These are phyloP conservation scores for Didymella exigua DNA, from an alignment of 2,329 filamentous ascomycete genomes.

Conservation along the genomic window DNA sequence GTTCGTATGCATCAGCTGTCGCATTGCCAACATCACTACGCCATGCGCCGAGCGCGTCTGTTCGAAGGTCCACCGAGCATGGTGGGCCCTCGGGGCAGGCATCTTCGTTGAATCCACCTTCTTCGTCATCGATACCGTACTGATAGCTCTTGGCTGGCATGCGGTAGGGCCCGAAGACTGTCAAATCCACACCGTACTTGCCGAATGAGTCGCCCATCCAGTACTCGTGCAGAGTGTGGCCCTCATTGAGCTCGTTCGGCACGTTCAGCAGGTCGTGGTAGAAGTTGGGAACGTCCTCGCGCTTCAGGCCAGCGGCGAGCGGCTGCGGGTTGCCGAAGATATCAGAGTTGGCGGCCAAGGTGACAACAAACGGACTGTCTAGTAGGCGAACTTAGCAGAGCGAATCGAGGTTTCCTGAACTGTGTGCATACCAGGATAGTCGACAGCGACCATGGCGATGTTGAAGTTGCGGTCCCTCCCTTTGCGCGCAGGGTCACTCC, in stretches of 20 bases:
- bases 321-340: constrained; percentile 60
- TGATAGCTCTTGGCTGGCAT: constrained; percentile 57
- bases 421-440: constrained; percentile 48
- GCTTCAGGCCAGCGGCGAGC: constrained; percentile 48
- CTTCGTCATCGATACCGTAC: constrained; percentile 56
- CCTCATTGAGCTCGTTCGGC: constrained; percentile 57
- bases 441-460: constrained; percentile 60
- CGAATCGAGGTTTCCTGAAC: no score
- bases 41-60: constrained; percentile 58
- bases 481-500: constrained; percentile 53
- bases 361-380: constrained; percentile 58
- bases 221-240: constrained; percentile 62
- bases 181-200: constrained; percentile 60
- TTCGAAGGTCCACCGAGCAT: constrained; percentile 57
- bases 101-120: constrained; percentile 54
- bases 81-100: constrained; percentile 54
- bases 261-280: constrained; percentile 60
- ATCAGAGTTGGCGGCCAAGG: constrained; percentile 53
- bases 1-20: constrained; percentile 56
- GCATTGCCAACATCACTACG: constrained; percentile 58
- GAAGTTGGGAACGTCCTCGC: constrained; percentile 57
- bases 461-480: constrained; percentile 61
- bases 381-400: background rate
- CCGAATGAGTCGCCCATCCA: constrained; percentile 64
- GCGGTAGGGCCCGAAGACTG: constrained; percentile 59